Evolutionary conservation across 768 basidiomycete species (phyloP).

Genomic region (Cyathus striatus): DNA sequence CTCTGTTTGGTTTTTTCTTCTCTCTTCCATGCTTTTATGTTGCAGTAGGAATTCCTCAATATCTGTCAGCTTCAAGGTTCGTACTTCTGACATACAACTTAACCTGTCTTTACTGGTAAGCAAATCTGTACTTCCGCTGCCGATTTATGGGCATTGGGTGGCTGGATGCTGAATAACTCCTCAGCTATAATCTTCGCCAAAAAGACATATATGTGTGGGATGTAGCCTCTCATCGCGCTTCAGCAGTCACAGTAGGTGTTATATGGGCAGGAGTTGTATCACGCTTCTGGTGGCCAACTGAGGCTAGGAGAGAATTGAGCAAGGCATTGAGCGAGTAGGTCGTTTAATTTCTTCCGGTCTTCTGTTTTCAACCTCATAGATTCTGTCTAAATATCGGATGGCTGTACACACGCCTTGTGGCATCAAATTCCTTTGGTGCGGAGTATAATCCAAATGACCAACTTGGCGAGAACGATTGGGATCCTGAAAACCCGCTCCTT

Average conservation of each 20-base stretch:
- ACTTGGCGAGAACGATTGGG: constrained; percentile 20
- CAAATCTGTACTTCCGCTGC: constrained; percentile 4
- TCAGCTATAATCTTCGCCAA: constrained; percentile 76
- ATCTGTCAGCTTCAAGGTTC: constrained; percentile 72
- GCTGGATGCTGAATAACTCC: no score
- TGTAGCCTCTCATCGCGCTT: constrained; percentile 73
- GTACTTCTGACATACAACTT: constrained; percentile 87
- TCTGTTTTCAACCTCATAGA: no score
- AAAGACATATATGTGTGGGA: constrained; percentile 52
- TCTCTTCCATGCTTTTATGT: constrained; percentile 94
- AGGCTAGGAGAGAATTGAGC: constrained; percentile 84
- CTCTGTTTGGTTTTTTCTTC: constrained; percentile 83
- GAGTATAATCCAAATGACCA: constrained; percentile 28
- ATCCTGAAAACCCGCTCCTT: constrained; percentile 15
- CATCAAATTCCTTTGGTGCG: constrained; percentile 74
- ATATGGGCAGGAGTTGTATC: constrained; percentile 88
- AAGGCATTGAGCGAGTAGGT: constrained; percentile 80
- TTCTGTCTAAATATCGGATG: constrained; percentile 93
- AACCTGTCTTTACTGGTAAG: constrained; percentile 68
- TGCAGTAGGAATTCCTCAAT: constrained; percentile 74
- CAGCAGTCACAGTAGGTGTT: constrained; percentile 81
- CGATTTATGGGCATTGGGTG: neutral
- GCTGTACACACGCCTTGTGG: constrained; percentile 89
- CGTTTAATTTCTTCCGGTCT: no score
- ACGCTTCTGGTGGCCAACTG: constrained; percentile 93